A percentile compares a stretch with the other conserved stretches of the same genome.
These are phyloP conservation scores for Leavenworthia alabamica DNA, from an alignment of 345 rosid species.

Conservation along the genomic window DNA sequence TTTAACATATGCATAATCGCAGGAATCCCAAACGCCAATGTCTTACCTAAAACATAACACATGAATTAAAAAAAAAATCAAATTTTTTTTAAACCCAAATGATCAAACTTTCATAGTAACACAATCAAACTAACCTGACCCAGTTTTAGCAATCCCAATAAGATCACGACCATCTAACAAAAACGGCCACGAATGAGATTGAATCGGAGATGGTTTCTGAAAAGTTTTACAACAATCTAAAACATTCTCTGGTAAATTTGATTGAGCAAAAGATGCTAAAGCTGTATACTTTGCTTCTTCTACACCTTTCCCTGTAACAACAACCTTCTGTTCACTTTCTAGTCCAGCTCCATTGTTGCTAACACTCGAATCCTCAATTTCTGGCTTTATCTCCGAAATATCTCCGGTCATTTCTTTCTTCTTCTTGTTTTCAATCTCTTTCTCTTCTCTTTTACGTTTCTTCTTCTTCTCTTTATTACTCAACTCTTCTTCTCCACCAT, in stretches of 20 bases:
- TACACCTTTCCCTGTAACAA: slow-evolving; percentile 56
- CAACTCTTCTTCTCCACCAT: background rate
- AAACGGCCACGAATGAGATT: slow-evolving; percentile 92
- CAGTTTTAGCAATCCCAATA: slow-evolving; percentile 90
- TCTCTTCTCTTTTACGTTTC: slow-evolving; percentile 31
- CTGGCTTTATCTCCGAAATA: slow-evolving; percentile 3
- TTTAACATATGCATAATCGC: slow-evolving; percentile 75
- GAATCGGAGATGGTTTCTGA: slow-evolving; percentile 79
- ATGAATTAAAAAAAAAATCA: slow-evolving; percentile 5
- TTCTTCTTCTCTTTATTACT: slow-evolving; percentile 44
- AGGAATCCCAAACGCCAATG: slow-evolving; percentile 84
- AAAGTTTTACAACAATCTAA: slow-evolving; percentile 69
- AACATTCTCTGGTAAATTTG: slow-evolving; percentile 63
- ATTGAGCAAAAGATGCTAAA: slow-evolving; percentile 44
- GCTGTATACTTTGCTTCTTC: slow-evolving; percentile 58
- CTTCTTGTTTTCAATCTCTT: slow-evolving; percentile 29
- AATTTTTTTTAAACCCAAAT: background rate
- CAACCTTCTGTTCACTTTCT: slow-evolving; percentile 40
- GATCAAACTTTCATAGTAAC: background rate
- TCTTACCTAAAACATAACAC: slow-evolving; percentile 52
- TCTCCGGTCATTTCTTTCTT: slow-evolving; percentile 22
- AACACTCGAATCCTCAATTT: slow-evolving; percentile 1
- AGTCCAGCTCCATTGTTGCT: slow-evolving; percentile 9
- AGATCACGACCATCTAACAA: slow-evolving; percentile 85
- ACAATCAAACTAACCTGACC: slow-evolving; percentile 58